A percentile compares a stretch with the other conserved stretches of the same genome.
phyloP scores from a whole-genome alignment of 306 rosid species.

The Begonia peltatifolia region DNA sequence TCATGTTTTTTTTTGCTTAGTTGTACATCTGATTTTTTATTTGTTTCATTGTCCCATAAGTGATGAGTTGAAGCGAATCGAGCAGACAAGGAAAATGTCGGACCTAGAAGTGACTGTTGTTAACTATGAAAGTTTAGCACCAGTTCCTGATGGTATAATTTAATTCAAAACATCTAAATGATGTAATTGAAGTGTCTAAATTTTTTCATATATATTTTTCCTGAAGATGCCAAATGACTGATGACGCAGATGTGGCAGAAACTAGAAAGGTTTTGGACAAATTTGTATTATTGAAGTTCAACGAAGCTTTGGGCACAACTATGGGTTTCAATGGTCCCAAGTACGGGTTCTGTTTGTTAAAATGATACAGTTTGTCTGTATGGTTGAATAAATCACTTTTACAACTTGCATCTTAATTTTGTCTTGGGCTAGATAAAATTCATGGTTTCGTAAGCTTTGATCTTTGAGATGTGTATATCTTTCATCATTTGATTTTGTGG shows the following conservation, averaged over 20 bases:
- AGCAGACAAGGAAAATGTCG: neutral
- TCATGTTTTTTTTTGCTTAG: too few relatives aligned
- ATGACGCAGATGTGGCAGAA: slow-evolving; percentile 27
- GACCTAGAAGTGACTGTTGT: slow-evolving; percentile 29
- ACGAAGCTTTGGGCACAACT: slow-evolving; percentile 22
- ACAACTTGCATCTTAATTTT: neutral
- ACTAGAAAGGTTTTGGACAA: slow-evolving; percentile 50
- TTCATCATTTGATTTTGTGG: neutral
- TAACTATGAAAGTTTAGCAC: slow-evolving; percentile 30
- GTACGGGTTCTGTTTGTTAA: slow-evolving; percentile 19
- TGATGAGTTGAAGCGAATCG: too few relatives aligned
- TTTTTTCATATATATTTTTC: neutral
- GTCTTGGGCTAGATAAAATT: neutral
- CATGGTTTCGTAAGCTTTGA: neutral
- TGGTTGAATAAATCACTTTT: neutral
- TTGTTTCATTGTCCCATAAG: too few relatives aligned
- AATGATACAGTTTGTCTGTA: too few relatives aligned
- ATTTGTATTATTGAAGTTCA: slow-evolving; percentile 54
- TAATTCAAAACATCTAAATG: neutral
- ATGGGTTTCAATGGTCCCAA: slow-evolving; percentile 32
- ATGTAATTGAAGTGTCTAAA: neutral
- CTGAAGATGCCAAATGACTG: neutral
- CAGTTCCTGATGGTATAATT: slow-evolving; percentile 32
- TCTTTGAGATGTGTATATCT: neutral
- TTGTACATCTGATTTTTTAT: too few relatives aligned